Percentiles rank a stretch among this genome's conserved stretches.
Conservation (phyloP, 1,139 yeast genomes). For the Yamadazyma taylorii region DNA sequence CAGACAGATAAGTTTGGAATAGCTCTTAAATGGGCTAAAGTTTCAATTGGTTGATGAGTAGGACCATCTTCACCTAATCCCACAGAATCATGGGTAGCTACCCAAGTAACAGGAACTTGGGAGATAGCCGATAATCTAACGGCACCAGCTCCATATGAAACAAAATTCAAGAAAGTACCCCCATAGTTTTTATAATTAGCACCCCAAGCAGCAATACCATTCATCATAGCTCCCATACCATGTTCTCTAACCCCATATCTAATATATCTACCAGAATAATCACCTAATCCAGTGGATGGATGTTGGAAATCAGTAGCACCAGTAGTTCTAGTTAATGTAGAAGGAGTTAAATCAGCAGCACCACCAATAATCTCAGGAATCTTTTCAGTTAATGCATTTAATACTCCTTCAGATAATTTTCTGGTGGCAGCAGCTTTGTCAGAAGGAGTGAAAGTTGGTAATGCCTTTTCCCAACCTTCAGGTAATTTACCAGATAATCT, state of each 20-base stretch:
- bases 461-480: slow-evolving; percentile 70
- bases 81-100: slow-evolving; percentile 98
- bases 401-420: slow-evolving; percentile 86
- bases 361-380: slow-evolving; percentile 96
- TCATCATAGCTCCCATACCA: slow-evolving; percentile 99
- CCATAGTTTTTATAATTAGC: slow-evolving; percentile 91
- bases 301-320: slow-evolving; percentile 94
- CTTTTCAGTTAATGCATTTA: slow-evolving; percentile 59
- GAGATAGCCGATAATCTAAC: slow-evolving; percentile 93
- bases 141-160: slow-evolving; percentile 97
- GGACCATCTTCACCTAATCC: slow-evolving; percentile 99
- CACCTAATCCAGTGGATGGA: slow-evolving; percentile 77
- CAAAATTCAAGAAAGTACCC: slow-evolving; percentile 98
- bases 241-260: slow-evolving; percentile 99
- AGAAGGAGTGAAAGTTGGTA: slow-evolving; percentile 76
- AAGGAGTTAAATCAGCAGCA: slow-evolving; percentile 97
- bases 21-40: slow-evolving; percentile 97
- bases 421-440: slow-evolving; percentile 92
- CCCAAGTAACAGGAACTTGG: slow-evolving; percentile 93
- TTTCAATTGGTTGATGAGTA: slow-evolving; percentile 99
- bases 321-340: slow-evolving; percentile 91
- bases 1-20: slow-evolving; percentile 92
- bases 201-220: slow-evolving; percentile 97
- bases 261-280: slow-evolving; percentile 89
- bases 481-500: slow-evolving; percentile 85